phyloP scores from a whole-genome alignment of 2,329 filamentous ascomycete genomes.

The Stagonosporopsis vannaccii region DNA sequence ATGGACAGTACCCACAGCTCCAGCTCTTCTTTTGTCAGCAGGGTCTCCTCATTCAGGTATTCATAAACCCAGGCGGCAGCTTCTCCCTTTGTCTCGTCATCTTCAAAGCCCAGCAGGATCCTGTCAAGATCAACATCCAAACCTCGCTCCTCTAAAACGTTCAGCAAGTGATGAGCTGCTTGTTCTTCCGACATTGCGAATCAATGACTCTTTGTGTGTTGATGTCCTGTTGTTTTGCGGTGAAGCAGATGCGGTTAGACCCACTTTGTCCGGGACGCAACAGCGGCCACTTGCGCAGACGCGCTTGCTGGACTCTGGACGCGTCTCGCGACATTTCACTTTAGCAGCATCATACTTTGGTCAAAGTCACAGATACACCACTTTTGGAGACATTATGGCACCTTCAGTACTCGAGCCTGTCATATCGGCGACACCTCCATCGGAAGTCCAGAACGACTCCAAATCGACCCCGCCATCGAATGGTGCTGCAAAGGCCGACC shows the following conservation, averaged over 20 bases:
- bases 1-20: constrained; percentile 50
- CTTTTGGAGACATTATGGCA: constrained; percentile 32
- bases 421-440: constrained; percentile 28
- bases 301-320: constrained; percentile 35
- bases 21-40: constrained; percentile 59
- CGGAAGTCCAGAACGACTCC: constrained; percentile 22
- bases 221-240: constrained; percentile 34
- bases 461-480: constrained; percentile 13
- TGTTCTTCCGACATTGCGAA: constrained; percentile 44
- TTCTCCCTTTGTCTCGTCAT: constrained; percentile 50
- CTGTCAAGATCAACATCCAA: constrained; percentile 55
- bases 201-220: constrained; percentile 12
- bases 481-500: constrained; percentile 20
- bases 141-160: constrained; percentile 54
- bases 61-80: constrained; percentile 56
- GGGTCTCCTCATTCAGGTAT: constrained; percentile 55
- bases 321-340: constrained; percentile 32
- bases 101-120: constrained; percentile 57
- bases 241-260: constrained; percentile 34
- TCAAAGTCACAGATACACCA: not conserved
- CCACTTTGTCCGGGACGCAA: constrained; percentile 26
- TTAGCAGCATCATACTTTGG: constrained; percentile 5
- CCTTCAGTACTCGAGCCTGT: constrained; percentile 37
- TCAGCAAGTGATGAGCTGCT: constrained; percentile 53
- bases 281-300: constrained; percentile 38